Evolutionary conservation across 1,139 yeast species (phyloP), one percentile per base, ranked within the genome.

Genomic region (Saccharomyces hybrid): DNA sequence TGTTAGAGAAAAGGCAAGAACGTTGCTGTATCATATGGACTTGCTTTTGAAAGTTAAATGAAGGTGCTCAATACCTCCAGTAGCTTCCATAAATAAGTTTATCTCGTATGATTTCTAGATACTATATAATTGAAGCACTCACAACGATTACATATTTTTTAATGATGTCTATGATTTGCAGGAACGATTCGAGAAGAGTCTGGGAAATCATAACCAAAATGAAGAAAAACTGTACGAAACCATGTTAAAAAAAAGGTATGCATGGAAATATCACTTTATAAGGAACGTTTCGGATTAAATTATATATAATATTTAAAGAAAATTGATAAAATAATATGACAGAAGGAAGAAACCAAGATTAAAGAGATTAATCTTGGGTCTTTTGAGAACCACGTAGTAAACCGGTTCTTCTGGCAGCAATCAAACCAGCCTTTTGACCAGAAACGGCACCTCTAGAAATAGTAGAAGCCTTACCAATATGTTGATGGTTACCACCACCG

Each of bases 401-500:
- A 93, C 99, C 98, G 74, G 99, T 95, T 88, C 99, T 90, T 89
- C 99, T 91, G 78, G 99, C 99, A 74, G 99, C 99, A 77, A 95
- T 95, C 77, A 93, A 91, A 93, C 99, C 99, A 78, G 96, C 96
- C 95, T 93, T 93, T 84, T 93, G 99, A 90, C 99, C 99, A 74
- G 99, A 82, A 77, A 93, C 99, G 72, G 99, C 98, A 79, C 96
- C 96, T 88, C 99, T 90, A 71, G 96, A 86, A 74, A 93, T 93
- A 75, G 99, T 93, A 73, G 99, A 93, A 76, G 99, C 99, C 87
- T 93, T 93, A 91, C 99, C 98, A 85, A 93, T 93, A 80, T 93
- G 99, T 85, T 93, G 99, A 82, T 93, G 99, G 97, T 93, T 93
- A 93, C 99, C 99, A 91, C 99, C 99, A 88, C 99, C 99, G 80